A percentile compares a stretch with the other conserved stretches of the same genome.
Conservation (phyloP, 805 yeast genomes). For the Kodamaea kakaduensis region DNA sequence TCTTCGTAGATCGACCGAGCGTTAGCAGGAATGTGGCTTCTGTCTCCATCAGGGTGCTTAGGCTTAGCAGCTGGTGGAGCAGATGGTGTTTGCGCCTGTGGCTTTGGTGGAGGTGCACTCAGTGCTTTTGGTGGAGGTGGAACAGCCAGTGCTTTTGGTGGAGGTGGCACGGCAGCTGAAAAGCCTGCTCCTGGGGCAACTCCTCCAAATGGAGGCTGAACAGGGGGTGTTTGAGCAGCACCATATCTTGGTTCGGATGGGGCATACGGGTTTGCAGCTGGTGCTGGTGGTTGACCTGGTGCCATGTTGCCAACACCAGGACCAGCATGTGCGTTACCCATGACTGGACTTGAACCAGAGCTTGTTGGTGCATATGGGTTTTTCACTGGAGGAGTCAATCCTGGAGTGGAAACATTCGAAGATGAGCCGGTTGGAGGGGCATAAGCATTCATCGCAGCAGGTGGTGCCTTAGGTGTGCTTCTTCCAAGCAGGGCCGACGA, state of each 20-base stretch:
- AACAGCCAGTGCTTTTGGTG: slow-evolving; percentile 13
- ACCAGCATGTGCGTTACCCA: too few species aligned
- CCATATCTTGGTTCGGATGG: slow-evolving; percentile 27
- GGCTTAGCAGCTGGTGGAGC: slow-evolving; percentile 9
- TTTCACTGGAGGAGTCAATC: slow-evolving; percentile 22
- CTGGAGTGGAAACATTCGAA: slow-evolving; percentile 13
- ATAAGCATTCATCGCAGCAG: slow-evolving; percentile 29
- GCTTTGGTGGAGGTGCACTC: slow-evolving; percentile 18
- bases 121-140: slow-evolving; percentile 9
- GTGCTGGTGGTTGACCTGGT: slow-evolving; percentile 18
- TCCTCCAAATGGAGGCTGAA: slow-evolving; percentile 10
- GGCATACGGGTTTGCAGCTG: slow-evolving; percentile 25
- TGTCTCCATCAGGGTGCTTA: slow-evolving; percentile 59
- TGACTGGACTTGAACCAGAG: too few species aligned
- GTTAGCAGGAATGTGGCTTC: slow-evolving; percentile 59
- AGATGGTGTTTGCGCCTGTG: too few species aligned
- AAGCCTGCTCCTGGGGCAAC: slow-evolving; percentile 8
- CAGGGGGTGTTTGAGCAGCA: slow-evolving; percentile 19
- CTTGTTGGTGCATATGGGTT: too few species aligned
- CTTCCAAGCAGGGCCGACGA: slow-evolving; percentile 20
- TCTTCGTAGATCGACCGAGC: slow-evolving; percentile 56
- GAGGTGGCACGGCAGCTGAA: slow-evolving; percentile 12
- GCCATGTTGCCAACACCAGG: too few species aligned
- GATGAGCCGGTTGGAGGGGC: slow-evolving; percentile 20
- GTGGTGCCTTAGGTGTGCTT: too few species aligned